Percentiles rank a stretch among this genome's conserved stretches.
phyloP scores from a whole-genome alignment of 2,329 filamentous ascomycete species.

The Cercospora zeae-maydis region DNA sequence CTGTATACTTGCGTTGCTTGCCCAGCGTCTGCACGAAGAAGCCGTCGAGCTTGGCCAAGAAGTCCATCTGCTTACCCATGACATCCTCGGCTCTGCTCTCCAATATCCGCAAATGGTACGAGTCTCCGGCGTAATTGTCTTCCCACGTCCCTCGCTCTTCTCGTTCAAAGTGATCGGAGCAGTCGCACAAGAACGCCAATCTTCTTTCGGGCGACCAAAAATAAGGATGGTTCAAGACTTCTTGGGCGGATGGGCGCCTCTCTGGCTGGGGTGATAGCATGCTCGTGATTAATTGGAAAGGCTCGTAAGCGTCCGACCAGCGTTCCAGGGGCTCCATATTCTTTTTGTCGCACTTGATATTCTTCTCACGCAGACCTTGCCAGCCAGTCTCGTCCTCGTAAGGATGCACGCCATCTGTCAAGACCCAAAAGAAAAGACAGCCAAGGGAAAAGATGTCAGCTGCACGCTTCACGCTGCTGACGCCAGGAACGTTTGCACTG shows the following conservation, averaged over 20 bases:
- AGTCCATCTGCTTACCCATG: conserved; percentile 60
- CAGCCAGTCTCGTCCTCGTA: conserved; percentile 93
- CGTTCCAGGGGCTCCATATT: conserved; percentile 49
- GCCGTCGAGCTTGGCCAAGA: conserved; percentile 69
- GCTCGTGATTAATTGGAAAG: conserved; percentile 75
- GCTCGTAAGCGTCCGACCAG: conserved; percentile 81
- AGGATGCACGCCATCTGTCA: conserved; percentile 86
- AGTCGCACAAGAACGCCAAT: conserved; percentile 88
- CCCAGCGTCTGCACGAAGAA: conserved; percentile 86
- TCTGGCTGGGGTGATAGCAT: conserved; percentile 71
- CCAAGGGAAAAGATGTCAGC: conserved; percentile 98
- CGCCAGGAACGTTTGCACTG: conserved; percentile 39
- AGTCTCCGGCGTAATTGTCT: conserved; percentile 41
- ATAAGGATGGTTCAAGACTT: conserved; percentile 90
- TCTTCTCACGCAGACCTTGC: conserved; percentile 79
- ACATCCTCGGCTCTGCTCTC: conserved; percentile 50
- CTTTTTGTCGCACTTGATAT: conserved; percentile 87
- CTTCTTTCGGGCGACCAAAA: conserved; percentile 92
- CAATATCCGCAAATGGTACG: conserved; percentile 58
- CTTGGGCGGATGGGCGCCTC: conserved; percentile 65
- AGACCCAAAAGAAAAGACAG: conserved; percentile 98
- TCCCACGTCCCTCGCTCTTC: conserved; percentile 65
- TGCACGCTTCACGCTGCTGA: conserved; percentile 80
- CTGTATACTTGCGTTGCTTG: conserved; percentile 93
- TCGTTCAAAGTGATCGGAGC: conserved; percentile 94